phyloP scores from a whole-genome alignment of 208 protist species.

The Entamoeba histolytica region DNA sequence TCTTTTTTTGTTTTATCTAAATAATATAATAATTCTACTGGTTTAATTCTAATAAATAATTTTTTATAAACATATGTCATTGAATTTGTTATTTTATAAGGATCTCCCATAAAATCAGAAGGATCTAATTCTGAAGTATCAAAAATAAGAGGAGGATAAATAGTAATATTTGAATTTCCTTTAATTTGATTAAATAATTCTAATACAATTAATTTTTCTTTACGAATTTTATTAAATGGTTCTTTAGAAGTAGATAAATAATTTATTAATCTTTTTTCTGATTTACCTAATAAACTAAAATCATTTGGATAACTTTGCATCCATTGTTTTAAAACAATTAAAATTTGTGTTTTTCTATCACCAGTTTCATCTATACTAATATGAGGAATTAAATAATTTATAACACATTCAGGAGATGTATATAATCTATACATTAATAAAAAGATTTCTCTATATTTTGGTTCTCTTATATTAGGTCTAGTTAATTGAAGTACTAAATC shows the following conservation, averaged over 20 bases:
- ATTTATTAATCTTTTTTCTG: background rate
- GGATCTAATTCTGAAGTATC: background rate
- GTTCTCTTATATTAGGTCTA: background rate
- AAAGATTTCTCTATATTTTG: background rate
- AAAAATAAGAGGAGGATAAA: background rate
- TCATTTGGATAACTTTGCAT: background rate
- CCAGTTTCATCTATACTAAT: background rate
- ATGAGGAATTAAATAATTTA: background rate
- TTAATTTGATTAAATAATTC: background rate
- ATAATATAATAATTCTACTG: background rate
- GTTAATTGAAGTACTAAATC: background rate
- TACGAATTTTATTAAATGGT: background rate
- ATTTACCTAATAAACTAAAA: background rate
- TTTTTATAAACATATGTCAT: background rate
- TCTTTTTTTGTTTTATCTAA: background rate
- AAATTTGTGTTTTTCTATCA: background rate
- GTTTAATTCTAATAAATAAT: background rate
- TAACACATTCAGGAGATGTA: background rate
- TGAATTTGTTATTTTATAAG: background rate
- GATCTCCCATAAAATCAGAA: background rate
- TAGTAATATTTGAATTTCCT: background rate
- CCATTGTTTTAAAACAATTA: background rate
- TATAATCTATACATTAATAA: background rate
- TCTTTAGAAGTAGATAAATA: background rate
- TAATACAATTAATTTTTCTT: background rate